Conservation (phyloP, 2,329 filamentous ascomycete species). For the Malbranchea zuffiana region DNA sequence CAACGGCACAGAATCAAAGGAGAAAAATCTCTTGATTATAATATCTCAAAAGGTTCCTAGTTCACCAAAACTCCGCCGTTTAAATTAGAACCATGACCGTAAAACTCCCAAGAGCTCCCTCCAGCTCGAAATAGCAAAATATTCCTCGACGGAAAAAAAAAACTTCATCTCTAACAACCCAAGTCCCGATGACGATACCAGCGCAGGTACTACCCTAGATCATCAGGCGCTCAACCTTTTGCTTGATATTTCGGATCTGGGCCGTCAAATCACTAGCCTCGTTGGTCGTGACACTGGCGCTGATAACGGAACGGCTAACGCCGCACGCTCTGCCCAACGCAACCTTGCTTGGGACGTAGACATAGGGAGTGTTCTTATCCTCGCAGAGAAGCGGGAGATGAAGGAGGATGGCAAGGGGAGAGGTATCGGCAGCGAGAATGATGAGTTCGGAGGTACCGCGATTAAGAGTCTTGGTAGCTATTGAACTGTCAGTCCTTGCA, state of each 20-base stretch:
- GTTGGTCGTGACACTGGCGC: slow-evolving; percentile 80
- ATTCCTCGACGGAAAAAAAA: too few species aligned
- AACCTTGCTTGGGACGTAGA: slow-evolving; percentile 64
- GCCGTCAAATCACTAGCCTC: slow-evolving; percentile 76
- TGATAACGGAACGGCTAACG: slow-evolving; percentile 79
- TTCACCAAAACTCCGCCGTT: too few species aligned
- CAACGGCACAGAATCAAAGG: too few species aligned
- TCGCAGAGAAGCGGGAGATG: slow-evolving; percentile 83
- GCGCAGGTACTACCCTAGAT: too few species aligned
- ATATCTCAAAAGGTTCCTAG: too few species aligned
- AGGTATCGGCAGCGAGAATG: slow-evolving; percentile 78
- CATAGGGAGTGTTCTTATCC: slow-evolving; percentile 58
- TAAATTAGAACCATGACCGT: too few species aligned
- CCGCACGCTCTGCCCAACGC: slow-evolving; percentile 81
- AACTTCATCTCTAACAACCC: too few species aligned
- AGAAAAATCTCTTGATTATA: too few species aligned
- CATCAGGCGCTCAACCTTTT: slow-evolving; percentile 91
- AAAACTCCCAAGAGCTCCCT: too few species aligned
- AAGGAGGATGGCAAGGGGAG: slow-evolving; percentile 75
- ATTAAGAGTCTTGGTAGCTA: slow-evolving; percentile 75
- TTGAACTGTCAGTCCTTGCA: too few species aligned
- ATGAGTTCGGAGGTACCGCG: slow-evolving; percentile 83
- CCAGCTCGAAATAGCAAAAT: too few species aligned
- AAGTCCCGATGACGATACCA: too few species aligned
- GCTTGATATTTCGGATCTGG: slow-evolving; percentile 80